phyloP scores from a whole-genome alignment of 73 alveolate genomes.

The Uronychia setigera region DNA sequence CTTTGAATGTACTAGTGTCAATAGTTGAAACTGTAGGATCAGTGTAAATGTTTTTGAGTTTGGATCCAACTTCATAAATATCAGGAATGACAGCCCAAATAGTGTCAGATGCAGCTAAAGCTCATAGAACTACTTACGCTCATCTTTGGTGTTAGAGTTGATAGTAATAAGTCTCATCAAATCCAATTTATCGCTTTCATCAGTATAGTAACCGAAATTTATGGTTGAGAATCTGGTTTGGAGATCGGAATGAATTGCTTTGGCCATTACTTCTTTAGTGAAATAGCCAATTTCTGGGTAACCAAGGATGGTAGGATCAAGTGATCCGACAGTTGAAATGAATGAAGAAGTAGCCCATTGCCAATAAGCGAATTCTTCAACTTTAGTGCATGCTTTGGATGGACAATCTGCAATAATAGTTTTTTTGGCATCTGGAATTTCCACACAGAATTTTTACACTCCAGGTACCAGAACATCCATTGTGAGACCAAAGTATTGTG shows the following conservation, averaged over 20 bases:
- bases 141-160: not conserved
- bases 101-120: not conserved
- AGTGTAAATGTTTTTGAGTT: not conserved
- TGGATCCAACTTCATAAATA: not conserved
- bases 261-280: not conserved
- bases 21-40: not conserved
- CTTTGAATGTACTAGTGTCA: not conserved
- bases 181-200: not conserved
- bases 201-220: not conserved
- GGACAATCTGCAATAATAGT: conserved; percentile 4
- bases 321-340: conserved; percentile 48
- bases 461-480: not conserved
- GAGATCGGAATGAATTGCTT: not conserved
- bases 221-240: not conserved
- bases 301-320: conserved; percentile 39
- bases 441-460: conserved; percentile 8
- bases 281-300: conserved; percentile 59
- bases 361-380: conserved; percentile 48
- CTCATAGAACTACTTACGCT: not conserved
- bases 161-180: not conserved
- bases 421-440: not conserved
- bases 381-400: not conserved
- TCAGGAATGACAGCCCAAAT: not conserved
- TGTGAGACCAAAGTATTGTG: conserved; percentile 5
- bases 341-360: conserved; percentile 51